Conservation (phyloP, 345 rosid genomes). For the Laguncularia racemosa region DNA sequence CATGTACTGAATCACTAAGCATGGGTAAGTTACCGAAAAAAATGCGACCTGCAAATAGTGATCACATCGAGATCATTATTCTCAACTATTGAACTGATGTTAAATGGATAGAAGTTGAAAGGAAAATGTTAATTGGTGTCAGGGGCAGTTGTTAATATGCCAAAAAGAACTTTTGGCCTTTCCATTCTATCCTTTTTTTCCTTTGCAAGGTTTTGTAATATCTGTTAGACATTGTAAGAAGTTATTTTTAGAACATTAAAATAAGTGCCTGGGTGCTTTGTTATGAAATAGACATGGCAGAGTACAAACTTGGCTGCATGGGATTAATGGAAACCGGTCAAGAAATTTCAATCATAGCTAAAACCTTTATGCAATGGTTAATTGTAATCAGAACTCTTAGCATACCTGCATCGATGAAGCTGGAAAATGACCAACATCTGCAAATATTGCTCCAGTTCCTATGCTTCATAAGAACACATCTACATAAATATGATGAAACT, state of each 20-base stretch:
- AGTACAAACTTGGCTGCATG: too few species aligned
- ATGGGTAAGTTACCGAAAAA: conserved; percentile 68
- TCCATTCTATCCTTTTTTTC: too few species aligned
- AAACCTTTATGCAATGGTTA: not conserved
- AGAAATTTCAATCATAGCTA: not conserved
- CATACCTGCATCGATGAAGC: conserved; percentile 76
- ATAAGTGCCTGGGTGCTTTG: too few species aligned
- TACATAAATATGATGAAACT: conserved; percentile 8
- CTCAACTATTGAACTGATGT: too few species aligned
- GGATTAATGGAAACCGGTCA: not conserved
- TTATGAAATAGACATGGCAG: too few species aligned
- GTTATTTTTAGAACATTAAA: too few species aligned
- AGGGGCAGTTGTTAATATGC: too few species aligned
- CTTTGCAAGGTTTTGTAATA: too few species aligned
- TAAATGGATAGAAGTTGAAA: too few species aligned
- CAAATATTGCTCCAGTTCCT: conserved; percentile 87
- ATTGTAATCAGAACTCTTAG: not conserved
- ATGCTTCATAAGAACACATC: conserved; percentile 23
- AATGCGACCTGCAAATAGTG: conserved; percentile 63
- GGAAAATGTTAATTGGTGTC: too few species aligned
- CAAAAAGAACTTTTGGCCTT: too few species aligned
- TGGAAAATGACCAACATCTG: conserved; percentile 68
- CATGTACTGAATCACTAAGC: conserved; percentile 96
- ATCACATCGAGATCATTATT: not conserved
- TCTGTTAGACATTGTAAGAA: too few species aligned